Base-by-base conservation (phyloP, 2,329 filamentous ascomycete genomes). In the Fusarium xylarioides region DNA sequence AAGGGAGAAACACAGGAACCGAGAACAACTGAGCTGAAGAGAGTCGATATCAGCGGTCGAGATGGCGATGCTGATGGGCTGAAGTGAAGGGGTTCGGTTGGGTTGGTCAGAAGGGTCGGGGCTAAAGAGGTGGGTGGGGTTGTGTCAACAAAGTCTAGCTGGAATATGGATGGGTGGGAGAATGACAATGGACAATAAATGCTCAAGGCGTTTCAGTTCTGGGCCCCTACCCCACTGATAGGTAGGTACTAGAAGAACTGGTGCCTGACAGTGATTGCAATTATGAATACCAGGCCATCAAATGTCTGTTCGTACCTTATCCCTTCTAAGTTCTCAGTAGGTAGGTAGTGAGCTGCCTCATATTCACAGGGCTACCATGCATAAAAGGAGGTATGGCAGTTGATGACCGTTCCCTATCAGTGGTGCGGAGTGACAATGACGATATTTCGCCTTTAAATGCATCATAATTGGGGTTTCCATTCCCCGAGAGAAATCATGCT, bases 121-220 rank as follows among this genome's bases (percentile, higher is more conserved):
- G 37, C 58, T 57, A 60, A 58, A 62, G 30, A 50, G 30, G 30
- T 23, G 73, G 71, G 71, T 74, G 71, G 71, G 71, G 71, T 74
- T 18, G 35, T 59, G 70, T 46, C 62, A 68, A 60, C 58, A 42
- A 58, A 54, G 66, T 47, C 57, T 35, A 74, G 69, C 70, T 73
- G 70, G 71, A 65, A 68, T 46, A 57, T 46, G 52, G 66, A 57
- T 52, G 42, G 58, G 68, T 59, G 44, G 59, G 66, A 70, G 42
- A 68, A 52, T 38, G 42, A 32, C n/a, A 32, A 42, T 55, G 30
- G 53, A 32, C 32, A 32, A 34, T 14, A 19, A 28, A 47, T 32
- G 43, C 15, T 26, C 58, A 42, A 42, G 40, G 63, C 63, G 54
- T 43, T 67, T 63, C 57, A 53, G 50, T 40, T 43, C 16, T 68